These are phyloP conservation scores for Cenococcum geophilum DNA, from an alignment of 495 filamentous ascomycete genomes.

Conservation along the genomic window DNA sequence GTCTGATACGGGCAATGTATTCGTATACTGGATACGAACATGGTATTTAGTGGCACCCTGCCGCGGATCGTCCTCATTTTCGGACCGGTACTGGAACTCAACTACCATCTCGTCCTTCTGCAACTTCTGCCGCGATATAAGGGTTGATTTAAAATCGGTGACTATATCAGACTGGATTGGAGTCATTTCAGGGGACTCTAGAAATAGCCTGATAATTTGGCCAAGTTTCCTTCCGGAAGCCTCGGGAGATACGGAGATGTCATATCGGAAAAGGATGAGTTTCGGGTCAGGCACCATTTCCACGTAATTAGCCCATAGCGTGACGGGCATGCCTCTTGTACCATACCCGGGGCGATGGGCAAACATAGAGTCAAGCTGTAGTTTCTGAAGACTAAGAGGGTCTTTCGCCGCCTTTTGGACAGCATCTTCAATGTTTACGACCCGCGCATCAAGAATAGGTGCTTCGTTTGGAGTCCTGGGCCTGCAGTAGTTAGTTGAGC, in stretches of 20 bases:
- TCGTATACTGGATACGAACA: constrained; percentile 17
- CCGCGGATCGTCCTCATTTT: constrained; percentile 16
- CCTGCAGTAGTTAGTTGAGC: not conserved
- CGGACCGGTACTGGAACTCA: constrained; percentile 16
- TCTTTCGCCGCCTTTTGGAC: constrained; percentile 4
- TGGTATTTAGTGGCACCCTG: constrained; percentile 7
- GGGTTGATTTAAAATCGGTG: constrained; percentile 33
- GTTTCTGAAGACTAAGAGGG: constrained; percentile 7
- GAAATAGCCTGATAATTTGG: constrained; percentile 22
- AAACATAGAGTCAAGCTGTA: constrained; percentile 19
- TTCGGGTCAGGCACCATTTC: constrained; percentile 23
- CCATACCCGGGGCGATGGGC: constrained; percentile 43
- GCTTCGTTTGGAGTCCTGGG: constrained; percentile 2
- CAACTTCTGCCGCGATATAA: constrained; percentile 31
- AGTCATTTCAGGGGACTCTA: constrained; percentile 11
- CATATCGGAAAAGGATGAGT: constrained; percentile 26
- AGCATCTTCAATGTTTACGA: constrained; percentile 18
- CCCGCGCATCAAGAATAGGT: constrained; percentile 6
- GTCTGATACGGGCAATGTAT: constrained; percentile 14
- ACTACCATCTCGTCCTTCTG: constrained; percentile 7
- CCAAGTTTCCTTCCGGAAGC: constrained; percentile 17
- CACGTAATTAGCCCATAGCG: constrained; percentile 45
- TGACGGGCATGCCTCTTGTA: constrained; percentile 34
- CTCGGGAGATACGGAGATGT: constrained; percentile 8
- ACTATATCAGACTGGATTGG: constrained; percentile 19